Conservation (phyloP, 768 basidiomycete genomes). For the button mushroom (Agaricus bisporus) region DNA sequence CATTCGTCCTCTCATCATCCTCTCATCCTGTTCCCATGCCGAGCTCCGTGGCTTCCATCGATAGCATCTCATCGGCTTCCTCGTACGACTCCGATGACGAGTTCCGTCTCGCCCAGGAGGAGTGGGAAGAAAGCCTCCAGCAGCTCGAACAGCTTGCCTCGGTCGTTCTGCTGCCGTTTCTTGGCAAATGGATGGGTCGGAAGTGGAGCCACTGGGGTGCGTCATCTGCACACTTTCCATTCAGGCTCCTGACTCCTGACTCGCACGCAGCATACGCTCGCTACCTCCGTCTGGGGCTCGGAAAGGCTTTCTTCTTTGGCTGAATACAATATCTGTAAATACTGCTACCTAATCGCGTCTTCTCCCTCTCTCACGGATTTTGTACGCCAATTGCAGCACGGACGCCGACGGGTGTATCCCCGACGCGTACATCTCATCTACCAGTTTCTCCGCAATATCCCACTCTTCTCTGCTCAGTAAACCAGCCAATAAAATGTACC, state of each 20-base stretch:
- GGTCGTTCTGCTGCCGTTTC: conserved; percentile 75
- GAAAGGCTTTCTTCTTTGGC: conserved; percentile 59
- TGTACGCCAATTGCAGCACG: conserved; percentile 43
- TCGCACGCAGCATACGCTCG: conserved; percentile 55
- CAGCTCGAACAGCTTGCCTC: conserved; percentile 80
- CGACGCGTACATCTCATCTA: conserved; percentile 49
- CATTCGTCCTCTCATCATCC: background rate
- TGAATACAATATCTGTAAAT: background rate
- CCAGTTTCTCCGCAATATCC: conserved; percentile 52
- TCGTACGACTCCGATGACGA: conserved; percentile 69
- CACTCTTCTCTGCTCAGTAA: conserved; percentile 53
- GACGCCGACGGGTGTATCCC: conserved; percentile 39
- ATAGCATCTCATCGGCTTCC: conserved; percentile 47
- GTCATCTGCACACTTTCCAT: conserved; percentile 21
- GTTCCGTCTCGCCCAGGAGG: conserved; percentile 71
- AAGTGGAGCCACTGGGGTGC: conserved; percentile 83
- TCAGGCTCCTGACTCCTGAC: background rate
- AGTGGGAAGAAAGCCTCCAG: conserved; percentile 88
- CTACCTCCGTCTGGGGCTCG: conserved; percentile 58
- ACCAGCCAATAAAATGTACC: conserved; percentile 70
- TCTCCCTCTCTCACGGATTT: conserved; percentile 32
- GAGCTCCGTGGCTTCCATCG: conserved; percentile 53
- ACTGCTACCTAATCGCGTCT: background rate
- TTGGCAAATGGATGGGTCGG: conserved; percentile 87
- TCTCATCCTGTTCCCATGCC: conserved; percentile 39